Conservation (phyloP, 163 green algal genomes). For the Chlorella variabilis region DNA sequence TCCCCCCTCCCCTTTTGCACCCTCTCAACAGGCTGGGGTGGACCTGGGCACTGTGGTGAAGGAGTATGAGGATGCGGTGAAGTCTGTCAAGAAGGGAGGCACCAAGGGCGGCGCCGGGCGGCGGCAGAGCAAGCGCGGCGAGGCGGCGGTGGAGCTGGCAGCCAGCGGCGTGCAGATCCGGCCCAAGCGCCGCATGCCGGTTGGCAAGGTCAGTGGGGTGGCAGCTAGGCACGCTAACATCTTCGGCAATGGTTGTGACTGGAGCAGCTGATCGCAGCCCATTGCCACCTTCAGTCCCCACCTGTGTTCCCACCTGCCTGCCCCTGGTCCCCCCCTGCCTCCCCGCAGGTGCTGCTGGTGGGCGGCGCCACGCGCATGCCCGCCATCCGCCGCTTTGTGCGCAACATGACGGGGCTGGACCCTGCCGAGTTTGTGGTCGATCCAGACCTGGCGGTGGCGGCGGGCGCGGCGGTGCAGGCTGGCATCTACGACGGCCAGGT, state of each 20-base stretch:
- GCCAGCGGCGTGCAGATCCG: constrained; percentile 56
- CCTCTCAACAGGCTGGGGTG: constrained; percentile 80
- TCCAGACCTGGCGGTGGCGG: constrained; percentile 84
- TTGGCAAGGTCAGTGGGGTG: constrained; percentile 33
- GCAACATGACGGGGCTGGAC: constrained; percentile 88
- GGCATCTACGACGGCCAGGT: constrained; percentile 80
- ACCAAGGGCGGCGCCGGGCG: constrained; percentile 18
- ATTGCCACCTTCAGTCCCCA: no score
- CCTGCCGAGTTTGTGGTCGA: constrained; percentile 62
- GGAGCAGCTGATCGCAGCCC: no score
- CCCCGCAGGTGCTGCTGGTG: constrained; percentile 83
- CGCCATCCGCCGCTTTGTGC: constrained; percentile 77
- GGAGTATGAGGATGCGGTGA: constrained; percentile 42
- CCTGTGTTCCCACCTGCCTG: no score
- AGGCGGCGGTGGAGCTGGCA: constrained; percentile 11
- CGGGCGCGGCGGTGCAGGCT: constrained; percentile 87
- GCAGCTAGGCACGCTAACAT: no score
- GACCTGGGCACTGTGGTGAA: constrained; percentile 72
- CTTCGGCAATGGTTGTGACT: no score
- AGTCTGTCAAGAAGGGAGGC: constrained; percentile 49
- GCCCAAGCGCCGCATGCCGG: constrained; percentile 62
- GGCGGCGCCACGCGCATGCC: constrained; percentile 91
- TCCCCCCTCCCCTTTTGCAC: no score
- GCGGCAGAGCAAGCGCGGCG: neutral
- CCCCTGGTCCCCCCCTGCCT: neutral